phyloP scores from a whole-genome alignment of 768 basidiomycete genomes.

The Roridomyces roridus region DNA sequence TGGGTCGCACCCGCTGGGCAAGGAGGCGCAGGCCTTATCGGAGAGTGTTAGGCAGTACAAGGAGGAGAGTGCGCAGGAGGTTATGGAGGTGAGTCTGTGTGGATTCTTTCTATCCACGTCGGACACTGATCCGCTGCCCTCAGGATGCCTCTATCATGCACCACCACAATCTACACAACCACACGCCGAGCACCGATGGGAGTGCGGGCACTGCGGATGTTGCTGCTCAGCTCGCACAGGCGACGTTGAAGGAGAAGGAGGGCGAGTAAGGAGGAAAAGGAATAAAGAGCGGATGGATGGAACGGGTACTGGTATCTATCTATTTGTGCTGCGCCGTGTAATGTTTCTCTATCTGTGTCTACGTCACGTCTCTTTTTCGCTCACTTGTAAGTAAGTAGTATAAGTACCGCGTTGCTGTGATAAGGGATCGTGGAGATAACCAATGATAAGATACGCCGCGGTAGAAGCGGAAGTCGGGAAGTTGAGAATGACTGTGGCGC shows the following conservation, averaged over 20 bases:
- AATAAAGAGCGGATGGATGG: too few relatives aligned
- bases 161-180: conserved; percentile 39
- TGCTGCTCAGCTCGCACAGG: conserved; percentile 9
- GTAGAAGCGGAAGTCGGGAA: too few relatives aligned
- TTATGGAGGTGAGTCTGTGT: conserved; percentile 33
- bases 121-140: background rate
- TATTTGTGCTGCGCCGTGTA: too few relatives aligned
- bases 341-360: too few relatives aligned
- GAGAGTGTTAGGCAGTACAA: conserved; percentile 74
- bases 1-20: conserved; percentile 38
- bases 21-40: conserved; percentile 56
- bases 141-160: conserved; percentile 55
- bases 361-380: too few relatives aligned
- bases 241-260: background rate
- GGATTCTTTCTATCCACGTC: background rate
- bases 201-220: conserved; percentile 6
- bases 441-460: too few relatives aligned
- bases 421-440: too few relatives aligned
- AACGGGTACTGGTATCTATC: too few relatives aligned
- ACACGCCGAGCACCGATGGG: conserved; percentile 3
- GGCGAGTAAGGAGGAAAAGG: too few relatives aligned
- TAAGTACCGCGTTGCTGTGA: too few relatives aligned
- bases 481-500: too few relatives aligned
- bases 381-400: too few relatives aligned
- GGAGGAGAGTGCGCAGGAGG: conserved; percentile 78